phyloP scores from a whole-genome alignment of 768 basidiomycete species.

The Filobasidium wieringae region DNA sequence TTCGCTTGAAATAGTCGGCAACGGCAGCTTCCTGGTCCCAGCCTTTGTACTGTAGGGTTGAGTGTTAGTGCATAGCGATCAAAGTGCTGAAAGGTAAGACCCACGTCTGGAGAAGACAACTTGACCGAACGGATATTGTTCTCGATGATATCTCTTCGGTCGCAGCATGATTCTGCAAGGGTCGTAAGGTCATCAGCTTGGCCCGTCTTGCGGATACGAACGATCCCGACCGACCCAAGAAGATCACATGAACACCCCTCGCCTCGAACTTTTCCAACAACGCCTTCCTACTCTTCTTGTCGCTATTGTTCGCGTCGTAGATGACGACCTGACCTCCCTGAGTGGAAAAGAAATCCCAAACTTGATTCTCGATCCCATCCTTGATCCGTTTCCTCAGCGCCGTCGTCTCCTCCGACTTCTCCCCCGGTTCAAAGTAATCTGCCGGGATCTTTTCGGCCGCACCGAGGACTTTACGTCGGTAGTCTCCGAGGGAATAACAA shows the following conservation, averaged over 20 bases:
- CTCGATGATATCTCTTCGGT: constrained; percentile 83
- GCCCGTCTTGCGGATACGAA: not conserved
- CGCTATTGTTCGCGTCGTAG: constrained; percentile 95
- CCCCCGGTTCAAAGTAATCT: constrained; percentile 82
- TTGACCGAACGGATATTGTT: constrained; percentile 92
- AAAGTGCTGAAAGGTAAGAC: constrained; percentile 30
- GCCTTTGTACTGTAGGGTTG: constrained; percentile 56
- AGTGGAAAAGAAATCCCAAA: constrained; percentile 73
- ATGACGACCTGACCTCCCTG: constrained; percentile 86
- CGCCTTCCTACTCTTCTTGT: constrained; percentile 52
- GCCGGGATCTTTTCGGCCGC: constrained; percentile 74
- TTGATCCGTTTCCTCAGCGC: constrained; percentile 61
- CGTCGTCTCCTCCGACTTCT: constrained; percentile 59
- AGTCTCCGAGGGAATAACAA: constrained; percentile 90
- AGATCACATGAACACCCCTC: constrained; percentile 78
- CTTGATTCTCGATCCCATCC: constrained; percentile 72
- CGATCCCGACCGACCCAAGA: constrained; percentile 55
- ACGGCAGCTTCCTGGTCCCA: constrained; percentile 91
- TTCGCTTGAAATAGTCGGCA: constrained; percentile 80
- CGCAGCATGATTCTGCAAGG: constrained; percentile 69
- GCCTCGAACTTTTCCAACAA: constrained; percentile 76
- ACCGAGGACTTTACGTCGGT: constrained; percentile 77
- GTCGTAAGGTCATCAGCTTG: not conserved
- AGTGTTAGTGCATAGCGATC: constrained; percentile 5
- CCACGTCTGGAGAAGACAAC: constrained; percentile 91